A percentile compares a stretch with the other conserved stretches of the same genome.
These are phyloP conservation scores for Leavenworthia alabamica DNA, from an alignment of 345 rosid species.

Conservation along the genomic window DNA sequence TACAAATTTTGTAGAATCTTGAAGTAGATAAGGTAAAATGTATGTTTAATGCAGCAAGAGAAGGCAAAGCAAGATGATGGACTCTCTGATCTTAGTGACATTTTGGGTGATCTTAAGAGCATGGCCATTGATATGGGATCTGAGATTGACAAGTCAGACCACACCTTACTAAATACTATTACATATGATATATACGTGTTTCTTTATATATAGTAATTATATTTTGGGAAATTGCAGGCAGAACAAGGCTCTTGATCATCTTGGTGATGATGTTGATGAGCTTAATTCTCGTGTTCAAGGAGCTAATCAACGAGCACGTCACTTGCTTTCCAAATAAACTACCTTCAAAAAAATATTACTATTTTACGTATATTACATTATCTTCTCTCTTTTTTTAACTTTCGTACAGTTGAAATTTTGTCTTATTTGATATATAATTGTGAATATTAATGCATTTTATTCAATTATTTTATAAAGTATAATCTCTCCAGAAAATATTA, in stretches of 20 bases:
- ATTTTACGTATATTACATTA: no score
- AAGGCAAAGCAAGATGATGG: conserved; percentile 85
- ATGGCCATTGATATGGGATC: conserved; percentile 96
- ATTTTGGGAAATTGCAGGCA: conserved; percentile 57
- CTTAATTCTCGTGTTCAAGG: conserved; percentile 74
- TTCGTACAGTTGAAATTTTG: no score
- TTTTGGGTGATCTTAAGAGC: conserved; percentile 78
- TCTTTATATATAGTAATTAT: conserved; percentile 11
- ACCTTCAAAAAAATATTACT: neutral
- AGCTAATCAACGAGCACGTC: conserved; percentile 79
- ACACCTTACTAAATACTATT: no score
- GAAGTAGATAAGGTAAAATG: no score
- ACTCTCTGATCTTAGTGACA: conserved; percentile 64
- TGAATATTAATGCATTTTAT: neutral
- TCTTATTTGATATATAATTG: conserved; percentile 25
- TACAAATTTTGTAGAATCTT: no score
- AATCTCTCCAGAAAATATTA: neutral
- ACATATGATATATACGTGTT: neutral
- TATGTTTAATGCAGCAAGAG: conserved; percentile 43
- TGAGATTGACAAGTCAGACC: conserved; percentile 64
- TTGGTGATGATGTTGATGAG: conserved; percentile 67
- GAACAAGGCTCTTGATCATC: conserved; percentile 76
- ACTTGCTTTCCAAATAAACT: conserved; percentile 58
- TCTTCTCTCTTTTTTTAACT: no score
- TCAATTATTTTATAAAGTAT: neutral